Evolutionary conservation across 2,329 filamentous ascomycete genomes (phyloP).

Genomic region (Calonectria pseudoturangicola): DNA sequence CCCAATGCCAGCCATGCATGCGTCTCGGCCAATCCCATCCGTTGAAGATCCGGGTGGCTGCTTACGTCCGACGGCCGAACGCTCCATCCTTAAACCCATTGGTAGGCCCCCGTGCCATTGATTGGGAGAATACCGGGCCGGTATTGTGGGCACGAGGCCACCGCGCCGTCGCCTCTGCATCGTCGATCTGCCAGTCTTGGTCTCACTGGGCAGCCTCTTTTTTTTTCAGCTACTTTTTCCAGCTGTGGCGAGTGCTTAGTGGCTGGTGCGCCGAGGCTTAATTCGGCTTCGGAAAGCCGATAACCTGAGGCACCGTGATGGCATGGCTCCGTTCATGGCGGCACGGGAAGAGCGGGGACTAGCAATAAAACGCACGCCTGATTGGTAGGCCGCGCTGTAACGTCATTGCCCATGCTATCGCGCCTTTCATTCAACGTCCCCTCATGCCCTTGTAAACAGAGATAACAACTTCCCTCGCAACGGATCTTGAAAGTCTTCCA

Average conservation of each 20-base stretch:
- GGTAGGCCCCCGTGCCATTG: not conserved
- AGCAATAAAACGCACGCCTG: slow-evolving; percentile 8
- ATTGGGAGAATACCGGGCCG: slow-evolving; percentile 4
- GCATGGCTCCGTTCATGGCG: not conserved
- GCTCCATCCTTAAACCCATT: slow-evolving; percentile 19
- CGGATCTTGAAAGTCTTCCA: slow-evolving; percentile 28
- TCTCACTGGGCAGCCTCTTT: slow-evolving; percentile 11
- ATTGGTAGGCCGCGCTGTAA: slow-evolving; percentile 49
- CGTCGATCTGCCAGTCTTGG: slow-evolving; percentile 6
- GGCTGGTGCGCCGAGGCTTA: slow-evolving; percentile 19
- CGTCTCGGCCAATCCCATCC: slow-evolving; percentile 8
- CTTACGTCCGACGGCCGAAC: slow-evolving; percentile 10
- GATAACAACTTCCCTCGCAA: slow-evolving; percentile 27
- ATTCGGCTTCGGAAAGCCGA: not conserved
- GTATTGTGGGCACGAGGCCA: slow-evolving; percentile 20
- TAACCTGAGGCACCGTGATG: not conserved
- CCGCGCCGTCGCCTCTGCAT: not conserved
- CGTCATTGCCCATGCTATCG: slow-evolving; percentile 53
- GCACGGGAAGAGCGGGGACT: slow-evolving; percentile 18
- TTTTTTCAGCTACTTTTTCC: not conserved
- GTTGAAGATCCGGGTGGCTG: slow-evolving; percentile 2
- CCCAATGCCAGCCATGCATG: slow-evolving; percentile 1
- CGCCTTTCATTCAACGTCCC: slow-evolving; percentile 43
- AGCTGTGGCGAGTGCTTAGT: slow-evolving; percentile 27
- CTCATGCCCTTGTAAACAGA: slow-evolving; percentile 32